phyloP scores from a whole-genome alignment of 352 stramenopile genomes.

The Peronospora destructor region DNA sequence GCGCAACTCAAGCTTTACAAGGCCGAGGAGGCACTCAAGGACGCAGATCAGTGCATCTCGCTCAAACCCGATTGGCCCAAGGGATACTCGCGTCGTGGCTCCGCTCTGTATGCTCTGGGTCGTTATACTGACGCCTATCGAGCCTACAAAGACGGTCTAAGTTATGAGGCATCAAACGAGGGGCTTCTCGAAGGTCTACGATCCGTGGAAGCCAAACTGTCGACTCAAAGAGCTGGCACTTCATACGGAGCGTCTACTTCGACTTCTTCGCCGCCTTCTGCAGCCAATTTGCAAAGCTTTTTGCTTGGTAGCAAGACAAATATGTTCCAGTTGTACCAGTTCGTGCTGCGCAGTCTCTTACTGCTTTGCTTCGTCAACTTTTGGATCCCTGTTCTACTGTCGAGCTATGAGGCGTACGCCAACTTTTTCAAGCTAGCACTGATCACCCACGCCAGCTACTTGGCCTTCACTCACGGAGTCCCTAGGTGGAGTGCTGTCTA shows the following conservation, averaged over 20 bases:
- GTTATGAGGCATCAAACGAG: conserved; percentile 49
- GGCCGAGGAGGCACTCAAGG: conserved; percentile 50
- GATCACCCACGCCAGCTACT: conserved; percentile 72
- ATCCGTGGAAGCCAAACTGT: conserved; percentile 48
- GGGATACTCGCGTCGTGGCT: conserved; percentile 81
- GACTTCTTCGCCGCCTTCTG: conserved; percentile 3
- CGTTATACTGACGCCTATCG: conserved; percentile 66
- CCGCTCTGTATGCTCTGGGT: conserved; percentile 57
- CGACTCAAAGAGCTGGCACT: conserved; percentile 14
- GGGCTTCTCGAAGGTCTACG: conserved; percentile 67
- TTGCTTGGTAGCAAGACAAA: conserved; percentile 58
- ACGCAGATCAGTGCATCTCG: conserved; percentile 75
- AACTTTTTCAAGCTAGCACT: conserved; percentile 81
- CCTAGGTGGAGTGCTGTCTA: conserved; percentile 69
- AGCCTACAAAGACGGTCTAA: conserved; percentile 75
- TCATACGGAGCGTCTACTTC: conserved; percentile 3
- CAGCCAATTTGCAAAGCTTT: conserved; percentile 31
- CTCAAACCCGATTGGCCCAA: conserved; percentile 79
- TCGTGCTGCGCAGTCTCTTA: conserved; percentile 52
- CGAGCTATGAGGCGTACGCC: conserved; percentile 41
- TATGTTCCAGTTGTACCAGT: conserved; percentile 71
- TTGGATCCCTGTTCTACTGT: conserved; percentile 51
- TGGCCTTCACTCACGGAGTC: conserved; percentile 72
- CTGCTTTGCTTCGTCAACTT: conserved; percentile 67
- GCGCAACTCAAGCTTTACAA: conserved; percentile 76